Percentiles rank a stretch among this genome's conserved stretches.
Evolutionary conservation across 148 eudicot genomes (phyloP).

Genomic region (Chenopodium berlandieri): DNA sequence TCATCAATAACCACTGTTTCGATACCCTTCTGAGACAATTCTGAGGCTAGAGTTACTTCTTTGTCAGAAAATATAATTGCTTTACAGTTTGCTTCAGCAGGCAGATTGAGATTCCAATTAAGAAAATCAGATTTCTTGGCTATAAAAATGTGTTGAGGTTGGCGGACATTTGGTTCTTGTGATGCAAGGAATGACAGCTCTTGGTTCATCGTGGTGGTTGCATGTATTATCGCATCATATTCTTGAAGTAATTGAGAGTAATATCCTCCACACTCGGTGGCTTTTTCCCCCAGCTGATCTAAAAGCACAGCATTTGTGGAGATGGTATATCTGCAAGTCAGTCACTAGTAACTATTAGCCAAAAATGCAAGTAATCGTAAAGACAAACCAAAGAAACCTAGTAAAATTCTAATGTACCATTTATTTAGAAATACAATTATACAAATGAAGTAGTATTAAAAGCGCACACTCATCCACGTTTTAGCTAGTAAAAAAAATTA

Average conservation of each 20-base stretch:
- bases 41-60: conserved; percentile 36
- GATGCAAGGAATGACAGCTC: conserved; percentile 47
- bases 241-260: conserved; percentile 81
- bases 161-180: conserved; percentile 73
- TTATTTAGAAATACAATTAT: background rate
- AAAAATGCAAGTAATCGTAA: too few species aligned
- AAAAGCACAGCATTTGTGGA: conserved; percentile 53
- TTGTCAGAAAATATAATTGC: conserved; percentile 53
- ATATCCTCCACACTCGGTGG: conserved; percentile 60
- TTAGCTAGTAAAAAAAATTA: background rate
- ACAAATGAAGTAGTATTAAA: background rate
- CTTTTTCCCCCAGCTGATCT: conserved; percentile 57
- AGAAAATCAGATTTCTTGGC: conserved; percentile 43
- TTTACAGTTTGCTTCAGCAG: conserved; percentile 39
- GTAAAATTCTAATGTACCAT: too few species aligned
- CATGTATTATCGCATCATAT: conserved; percentile 73
- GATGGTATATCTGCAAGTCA: conserved; percentile 66
- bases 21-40: conserved; percentile 45
- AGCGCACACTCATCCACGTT: background rate
- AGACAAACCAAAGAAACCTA: background rate
- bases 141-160: conserved; percentile 67
- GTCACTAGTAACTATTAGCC: background rate
- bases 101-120: conserved; percentile 35
- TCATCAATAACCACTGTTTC: conserved; percentile 56
- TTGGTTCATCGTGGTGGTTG: conserved; percentile 32